Evolutionary conservation across 176 grass and related monocot genomes (phyloP).

Genomic region (Oryza coarctata): DNA sequence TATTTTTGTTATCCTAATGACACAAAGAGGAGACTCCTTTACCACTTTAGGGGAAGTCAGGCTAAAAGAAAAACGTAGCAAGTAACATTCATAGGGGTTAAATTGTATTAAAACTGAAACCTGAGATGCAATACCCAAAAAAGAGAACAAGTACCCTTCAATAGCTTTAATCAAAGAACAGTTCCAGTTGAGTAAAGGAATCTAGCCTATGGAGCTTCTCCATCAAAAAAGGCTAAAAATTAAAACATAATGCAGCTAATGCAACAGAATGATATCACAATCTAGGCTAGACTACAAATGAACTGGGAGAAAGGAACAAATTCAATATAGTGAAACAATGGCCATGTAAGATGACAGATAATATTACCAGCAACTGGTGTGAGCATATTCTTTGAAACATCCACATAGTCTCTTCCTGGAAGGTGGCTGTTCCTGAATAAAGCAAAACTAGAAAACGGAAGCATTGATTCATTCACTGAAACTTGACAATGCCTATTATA

Average conservation of each 20-base stretch:
- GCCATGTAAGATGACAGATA: conserved; percentile 4
- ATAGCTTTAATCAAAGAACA: not conserved
- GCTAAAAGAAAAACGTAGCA: not conserved
- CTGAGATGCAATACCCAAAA: not conserved
- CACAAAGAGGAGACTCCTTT: not conserved
- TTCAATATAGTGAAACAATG: not conserved
- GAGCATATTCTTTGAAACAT: conserved; percentile 45
- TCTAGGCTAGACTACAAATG: not conserved
- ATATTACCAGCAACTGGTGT: conserved; percentile 55
- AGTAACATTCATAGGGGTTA: not conserved
- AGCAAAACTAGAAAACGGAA: conserved; percentile 13
- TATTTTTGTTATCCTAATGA: not conserved
- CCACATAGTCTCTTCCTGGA: conserved; percentile 21
- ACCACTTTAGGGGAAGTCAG: not conserved
- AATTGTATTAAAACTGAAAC: not conserved
- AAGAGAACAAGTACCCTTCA: not conserved
- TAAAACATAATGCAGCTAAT: not conserved
- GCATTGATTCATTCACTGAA: not conserved
- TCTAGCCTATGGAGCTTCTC: not conserved
- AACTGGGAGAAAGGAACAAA: not conserved
- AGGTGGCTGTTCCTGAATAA: conserved; percentile 50
- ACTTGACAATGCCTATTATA: not conserved
- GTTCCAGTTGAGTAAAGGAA: not conserved
- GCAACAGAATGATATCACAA: not conserved
- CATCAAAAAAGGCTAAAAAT: not conserved